Base-by-base conservation (phyloP, 2,329 filamentous ascomycete species). In the Aspergillus sp. region DNA sequence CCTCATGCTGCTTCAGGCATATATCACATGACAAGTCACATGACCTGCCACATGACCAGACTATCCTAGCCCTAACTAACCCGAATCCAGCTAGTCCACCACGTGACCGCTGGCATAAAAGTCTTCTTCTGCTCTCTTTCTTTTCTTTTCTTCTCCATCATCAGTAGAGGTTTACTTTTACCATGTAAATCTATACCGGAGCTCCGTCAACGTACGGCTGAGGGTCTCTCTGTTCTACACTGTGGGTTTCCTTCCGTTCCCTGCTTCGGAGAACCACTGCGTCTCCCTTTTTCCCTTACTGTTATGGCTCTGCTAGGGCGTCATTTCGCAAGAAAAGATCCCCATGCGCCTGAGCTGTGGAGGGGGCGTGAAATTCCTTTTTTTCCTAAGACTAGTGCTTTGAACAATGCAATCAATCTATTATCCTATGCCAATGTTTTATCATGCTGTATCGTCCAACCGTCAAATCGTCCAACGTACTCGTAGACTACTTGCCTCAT, bases 141-240 rank as follows among this genome's bases (percentile, higher is more conserved):
- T 52, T 59, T 56, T 56, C 45, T 51, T 58, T 57, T 49, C 48
- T 57, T 58, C 53, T 52, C 47, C 53, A 67, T 64, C 63, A 67
- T 67, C 64, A 67, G 64, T 67, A 67, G 63, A 57, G 63, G 63
- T 67, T 66, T 67, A 66, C 62, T 59, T 61, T 47, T 44, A 62
- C 55, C 53, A 61, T 64, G 60, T 64, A 65, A 64, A 63, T 57
- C 55, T 51, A 45, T 49, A 60, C 53, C 54, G 60, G 55, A 63
- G 64, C 62, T 66, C 62, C 61, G 59, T 58, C 49, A 58, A 46
- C 48, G 42, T 47, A 59, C 58, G 61, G 65, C 65, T 68, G 61
- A 68, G 66, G 60, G 54, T 62, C 67, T 57, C 67, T 61, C 58
- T n/a, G n/a, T 57, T 52, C 52, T 54, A 54, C 49, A 47, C 48